phyloP scores from a whole-genome alignment of 306 rosid species.

The Comarum palustre region DNA sequence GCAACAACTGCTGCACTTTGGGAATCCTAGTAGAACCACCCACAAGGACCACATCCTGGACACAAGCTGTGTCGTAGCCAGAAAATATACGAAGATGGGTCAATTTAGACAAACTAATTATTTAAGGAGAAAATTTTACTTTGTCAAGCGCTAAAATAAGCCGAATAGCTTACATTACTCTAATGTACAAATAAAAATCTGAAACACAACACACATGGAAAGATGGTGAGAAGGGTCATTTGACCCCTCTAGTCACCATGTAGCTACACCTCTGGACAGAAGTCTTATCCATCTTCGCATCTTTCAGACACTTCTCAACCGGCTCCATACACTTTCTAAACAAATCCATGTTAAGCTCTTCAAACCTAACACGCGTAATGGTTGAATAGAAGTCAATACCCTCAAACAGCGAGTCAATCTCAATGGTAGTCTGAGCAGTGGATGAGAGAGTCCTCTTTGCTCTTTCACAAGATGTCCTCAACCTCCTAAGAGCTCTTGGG shows the following conservation, averaged over 20 bases:
- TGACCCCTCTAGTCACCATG: too few species aligned
- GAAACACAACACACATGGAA: too few species aligned
- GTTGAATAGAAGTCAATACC: constrained; percentile 69
- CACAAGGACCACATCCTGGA: constrained; percentile 75
- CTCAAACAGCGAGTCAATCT: constrained; percentile 67
- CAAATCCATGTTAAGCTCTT: constrained; percentile 78
- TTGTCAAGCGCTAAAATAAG: too few species aligned
- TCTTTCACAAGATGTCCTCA: constrained; percentile 72
- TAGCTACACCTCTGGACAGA: too few species aligned
- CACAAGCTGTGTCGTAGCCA: too few species aligned
- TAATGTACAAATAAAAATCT: too few species aligned
- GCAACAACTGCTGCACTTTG: constrained; percentile 67
- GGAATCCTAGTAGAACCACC: constrained; percentile 86
- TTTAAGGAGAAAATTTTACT: too few species aligned
- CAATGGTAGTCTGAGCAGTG: constrained; percentile 72
- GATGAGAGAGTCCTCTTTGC: constrained; percentile 81
- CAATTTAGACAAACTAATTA: too few species aligned
- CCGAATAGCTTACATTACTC: too few species aligned
- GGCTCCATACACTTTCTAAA: constrained; percentile 76
- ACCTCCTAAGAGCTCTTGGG: constrained; percentile 68
- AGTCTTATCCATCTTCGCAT: constrained; percentile 83
- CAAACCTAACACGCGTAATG: constrained; percentile 69
- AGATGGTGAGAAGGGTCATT: too few species aligned
- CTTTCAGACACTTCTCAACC: constrained; percentile 70
- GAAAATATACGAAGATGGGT: too few species aligned